These are phyloP conservation scores for Tubosaeta sp. DNA, from an alignment of 768 basidiomycete species.

Conservation along the genomic window DNA sequence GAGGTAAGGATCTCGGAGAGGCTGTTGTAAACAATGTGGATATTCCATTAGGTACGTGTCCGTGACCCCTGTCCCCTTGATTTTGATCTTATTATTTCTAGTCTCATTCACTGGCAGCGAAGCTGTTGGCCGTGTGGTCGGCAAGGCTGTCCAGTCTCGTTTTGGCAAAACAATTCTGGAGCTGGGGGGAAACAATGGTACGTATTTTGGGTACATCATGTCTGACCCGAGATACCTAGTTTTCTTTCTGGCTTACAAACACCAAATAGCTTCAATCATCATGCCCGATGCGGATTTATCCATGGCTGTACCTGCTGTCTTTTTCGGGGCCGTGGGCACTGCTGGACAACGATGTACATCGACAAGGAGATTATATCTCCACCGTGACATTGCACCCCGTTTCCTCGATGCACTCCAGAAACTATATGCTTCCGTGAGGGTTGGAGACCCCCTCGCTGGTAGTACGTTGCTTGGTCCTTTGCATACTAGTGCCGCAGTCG, in stretches of 20 bases:
- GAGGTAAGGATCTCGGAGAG: slow-evolving; percentile 76
- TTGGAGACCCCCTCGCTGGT: slow-evolving; percentile 81
- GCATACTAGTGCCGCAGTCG: slow-evolving; percentile 68
- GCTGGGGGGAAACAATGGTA: slow-evolving; percentile 94
- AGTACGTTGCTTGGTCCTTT: slow-evolving; percentile 82
- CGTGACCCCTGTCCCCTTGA: slow-evolving; percentile 1
- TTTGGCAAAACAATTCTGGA: slow-evolving; percentile 91
- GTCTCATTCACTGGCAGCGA: slow-evolving; percentile 98
- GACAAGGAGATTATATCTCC: slow-evolving; percentile 86
- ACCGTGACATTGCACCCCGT: slow-evolving; percentile 67
- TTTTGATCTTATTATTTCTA: slow-evolving; percentile 26
- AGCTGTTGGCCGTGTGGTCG: slow-evolving; percentile 79
- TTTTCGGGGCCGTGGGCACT: slow-evolving; percentile 91
- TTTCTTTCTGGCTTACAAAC: slow-evolving; percentile 12
- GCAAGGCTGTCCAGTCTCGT: slow-evolving; percentile 77
- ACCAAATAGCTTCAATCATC: slow-evolving; percentile 71
- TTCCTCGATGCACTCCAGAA: slow-evolving; percentile 74
- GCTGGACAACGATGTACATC: slow-evolving; percentile 80
- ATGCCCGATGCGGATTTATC: slow-evolving; percentile 92
- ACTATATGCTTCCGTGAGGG: slow-evolving; percentile 65
- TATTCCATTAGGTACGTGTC: slow-evolving; percentile 68
- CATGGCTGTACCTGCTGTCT: slow-evolving; percentile 85
- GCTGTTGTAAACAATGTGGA: slow-evolving; percentile 68
- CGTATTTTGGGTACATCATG: slow-evolving; percentile 19
- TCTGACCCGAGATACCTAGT: slow-evolving; percentile 15